phyloP scores from a whole-genome alignment of 306 rosid species.

The Sphenostylis stenocarpa region DNA sequence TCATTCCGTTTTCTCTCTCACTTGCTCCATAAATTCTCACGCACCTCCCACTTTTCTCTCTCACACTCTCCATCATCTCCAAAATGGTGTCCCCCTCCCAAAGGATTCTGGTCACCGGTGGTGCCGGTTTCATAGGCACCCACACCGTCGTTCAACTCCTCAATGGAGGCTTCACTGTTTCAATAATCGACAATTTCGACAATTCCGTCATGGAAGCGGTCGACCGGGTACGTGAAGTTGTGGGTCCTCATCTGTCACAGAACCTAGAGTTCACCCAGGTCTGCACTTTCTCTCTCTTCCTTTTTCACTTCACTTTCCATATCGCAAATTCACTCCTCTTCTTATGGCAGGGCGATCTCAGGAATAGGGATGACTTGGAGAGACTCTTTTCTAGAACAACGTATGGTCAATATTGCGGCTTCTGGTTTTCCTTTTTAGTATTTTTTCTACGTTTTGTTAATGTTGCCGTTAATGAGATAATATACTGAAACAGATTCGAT shows the following conservation, averaged over 20 bases:
- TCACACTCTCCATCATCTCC: background rate
- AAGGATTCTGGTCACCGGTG: constrained; percentile 79
- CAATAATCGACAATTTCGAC: constrained; percentile 71
- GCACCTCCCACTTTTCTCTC: background rate
- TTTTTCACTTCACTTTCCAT: background rate
- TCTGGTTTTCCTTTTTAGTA: background rate
- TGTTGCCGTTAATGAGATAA: background rate
- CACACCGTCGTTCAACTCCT: constrained; percentile 95
- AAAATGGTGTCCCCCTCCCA: constrained; percentile 44
- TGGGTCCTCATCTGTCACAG: constrained; percentile 70
- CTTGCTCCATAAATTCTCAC: background rate
- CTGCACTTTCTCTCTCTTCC: background rate
- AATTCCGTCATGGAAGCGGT: constrained; percentile 75
- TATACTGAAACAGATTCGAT: constrained; percentile 59
- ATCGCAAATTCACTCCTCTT: background rate
- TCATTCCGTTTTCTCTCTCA: background rate
- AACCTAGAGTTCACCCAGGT: constrained; percentile 74
- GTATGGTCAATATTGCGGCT: constrained; percentile 27
- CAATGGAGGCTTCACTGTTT: constrained; percentile 57
- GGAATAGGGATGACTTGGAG: constrained; percentile 77
- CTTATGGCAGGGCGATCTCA: constrained; percentile 67
- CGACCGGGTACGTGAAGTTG: constrained; percentile 64
- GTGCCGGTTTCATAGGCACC: constrained; percentile 87
- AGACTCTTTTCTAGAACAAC: constrained; percentile 61
- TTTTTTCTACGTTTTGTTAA: background rate